Base-by-base conservation (phyloP, 2,329 filamentous ascomycete genomes). In the Parastagonospora nodorum region DNA sequence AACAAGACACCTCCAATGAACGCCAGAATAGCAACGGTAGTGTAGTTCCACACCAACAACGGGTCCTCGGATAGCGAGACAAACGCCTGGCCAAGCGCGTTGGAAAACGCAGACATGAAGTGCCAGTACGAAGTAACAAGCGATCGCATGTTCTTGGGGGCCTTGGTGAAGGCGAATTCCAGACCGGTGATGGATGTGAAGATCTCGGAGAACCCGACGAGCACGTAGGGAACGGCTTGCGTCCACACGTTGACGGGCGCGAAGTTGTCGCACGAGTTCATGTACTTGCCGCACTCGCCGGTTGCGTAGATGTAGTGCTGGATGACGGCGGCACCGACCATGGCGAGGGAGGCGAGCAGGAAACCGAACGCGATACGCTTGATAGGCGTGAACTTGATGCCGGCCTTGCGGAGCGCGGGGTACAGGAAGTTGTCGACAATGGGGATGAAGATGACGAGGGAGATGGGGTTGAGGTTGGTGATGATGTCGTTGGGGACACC, bases 141-240 rank as follows among this genome's bases (percentile, higher is more conserved):
- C 1, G 86, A 88, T 58, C 88, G 86, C 89, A 92, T 92, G 77
- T 90, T 91, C 65, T 82, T 84, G 24, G 89, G 89, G 0, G 88
- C 88, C 74, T 90, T 90, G 69, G 86, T 87, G 77, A 86, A 92
- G 30, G 89, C 89, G 57, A 90, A 90, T 69, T 91, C 88, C 57
- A 88, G 84, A 1, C 85, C 85, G 3, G 83, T 85, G 50, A 85
- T 79, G 9, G 78, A 82, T 2, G 81, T 78, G 56, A 84, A 80
- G 63, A 84, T 84, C 64, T 84, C 82, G 2, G 80, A 82, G 53
- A 84, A 77, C 53, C 78, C 82, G 49, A 82, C 78, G 2, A 85
- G 72, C 8, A 82, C 73, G 63, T 81, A 81, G 5, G 76, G 72
- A 1, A 78, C 64, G 10, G 78, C 68, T 55, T 83, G 80, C 1